These are phyloP conservation scores for Actinomortierella wolfii DNA, from an alignment of 371 early-diverging fungal genomes.

Conservation along the genomic window DNA sequence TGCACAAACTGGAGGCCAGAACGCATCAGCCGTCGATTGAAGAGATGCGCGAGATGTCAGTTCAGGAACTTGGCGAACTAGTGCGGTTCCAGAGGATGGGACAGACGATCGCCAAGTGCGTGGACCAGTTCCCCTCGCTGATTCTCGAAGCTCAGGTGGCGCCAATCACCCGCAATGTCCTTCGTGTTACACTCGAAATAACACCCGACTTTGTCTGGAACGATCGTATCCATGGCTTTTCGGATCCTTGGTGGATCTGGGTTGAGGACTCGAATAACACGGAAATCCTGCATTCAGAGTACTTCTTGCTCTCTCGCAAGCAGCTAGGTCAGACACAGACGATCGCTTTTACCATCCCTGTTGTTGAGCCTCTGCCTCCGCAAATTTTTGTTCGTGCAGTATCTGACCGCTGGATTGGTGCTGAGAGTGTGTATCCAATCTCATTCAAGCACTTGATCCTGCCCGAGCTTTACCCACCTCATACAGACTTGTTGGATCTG, in stretches of 20 bases:
- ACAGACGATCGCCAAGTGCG: conserved; percentile 80
- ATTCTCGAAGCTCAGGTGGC: conserved; percentile 89
- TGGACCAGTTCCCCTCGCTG: conserved; percentile 93
- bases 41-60: conserved; percentile 84
- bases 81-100: conserved; percentile 89
- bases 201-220: conserved; percentile 95
- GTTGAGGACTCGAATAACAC: conserved; percentile 81
- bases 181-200: conserved; percentile 88
- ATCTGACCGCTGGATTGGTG: conserved; percentile 95
- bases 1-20: conserved; percentile 73
- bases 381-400: conserved; percentile 93
- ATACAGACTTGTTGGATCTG: conserved; percentile 92
- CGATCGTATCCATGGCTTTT: conserved; percentile 82
- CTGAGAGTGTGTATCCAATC: conserved; percentile 88
- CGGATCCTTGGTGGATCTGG: conserved; percentile 92
- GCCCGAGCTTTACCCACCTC: conserved; percentile 93
- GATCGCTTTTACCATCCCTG: conserved; percentile 88
- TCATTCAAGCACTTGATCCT: conserved; percentile 91
- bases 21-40: conserved; percentile 63
- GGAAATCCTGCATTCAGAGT: conserved; percentile 62
- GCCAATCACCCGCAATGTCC: conserved; percentile 89
- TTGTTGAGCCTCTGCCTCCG: conserved; percentile 95
- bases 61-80: conserved; percentile 93
- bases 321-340: conserved; percentile 52
- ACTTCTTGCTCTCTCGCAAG: conserved; percentile 56